Evolutionary conservation across 768 basidiomycete genomes (phyloP), one percentile per base, ranked within the genome.

Genomic region (Tylopilus plumbeoviolaceoides): DNA sequence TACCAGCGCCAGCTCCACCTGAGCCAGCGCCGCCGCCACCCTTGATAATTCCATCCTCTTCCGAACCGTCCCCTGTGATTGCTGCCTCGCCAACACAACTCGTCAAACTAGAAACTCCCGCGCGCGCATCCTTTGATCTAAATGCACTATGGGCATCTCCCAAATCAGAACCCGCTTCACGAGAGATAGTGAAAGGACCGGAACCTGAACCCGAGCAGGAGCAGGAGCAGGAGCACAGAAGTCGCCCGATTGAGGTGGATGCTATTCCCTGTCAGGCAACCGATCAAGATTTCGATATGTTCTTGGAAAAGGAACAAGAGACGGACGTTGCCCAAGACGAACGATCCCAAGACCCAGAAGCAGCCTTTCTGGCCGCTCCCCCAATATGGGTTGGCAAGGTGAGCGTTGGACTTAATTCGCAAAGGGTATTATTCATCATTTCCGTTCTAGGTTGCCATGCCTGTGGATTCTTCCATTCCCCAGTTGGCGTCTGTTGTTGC

Each of bases 201-300:
- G 60, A 68, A 20, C 59, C 59, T 12, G 63, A 66, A 11, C 52
- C 65, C 8, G 63, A 66, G 4, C 61, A 36, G 36, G 36, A 18
- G 38, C 38, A 55, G 3, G 64, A 63, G 23, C 70, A 66, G 23
- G 70, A 69, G 17, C 69, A 68, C 4, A 77, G 73, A 57, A 75
- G 76, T n/a, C 70, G 71, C 30, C 66, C 71, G 9, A 76, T 80
- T 58, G 81, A 78, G 61, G 70, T 70, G 38, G 76, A 74, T 25
- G 33, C 57, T 53, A 44, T 59, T 20, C 59, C 63, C 17, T 61
- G 59, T 46, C 80, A 77, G 54, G 77, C 84, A 10, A 82, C 84
- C 48, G 91, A 91, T 68, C 80, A 83, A 56, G 91, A 91, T 66
- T 91, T 94, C 61, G 91, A 92, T 59, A 88, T 91, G 83, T 85